phyloP scores from a whole-genome alignment of 1,284 basidiomycete genomes.

The Cystobasidium sp. region DNA sequence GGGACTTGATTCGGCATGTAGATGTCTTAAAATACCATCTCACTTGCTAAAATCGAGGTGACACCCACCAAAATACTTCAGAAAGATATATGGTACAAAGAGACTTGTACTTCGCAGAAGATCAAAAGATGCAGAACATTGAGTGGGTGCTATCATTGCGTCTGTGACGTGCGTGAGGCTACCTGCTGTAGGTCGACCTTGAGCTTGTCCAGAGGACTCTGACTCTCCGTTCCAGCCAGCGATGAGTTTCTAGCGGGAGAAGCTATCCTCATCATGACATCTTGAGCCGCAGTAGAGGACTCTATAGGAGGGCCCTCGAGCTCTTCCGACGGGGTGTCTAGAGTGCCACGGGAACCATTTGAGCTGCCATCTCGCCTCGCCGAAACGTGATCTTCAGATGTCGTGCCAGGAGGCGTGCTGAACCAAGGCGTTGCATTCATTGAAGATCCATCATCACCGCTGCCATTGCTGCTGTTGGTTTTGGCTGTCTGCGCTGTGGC shows the following conservation, averaged over 20 bases:
- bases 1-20: too few species aligned
- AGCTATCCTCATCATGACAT: not conserved
- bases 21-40: too few species aligned
- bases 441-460: slow-evolving; percentile 20
- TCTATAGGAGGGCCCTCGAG: not conserved
- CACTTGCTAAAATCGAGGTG: not conserved
- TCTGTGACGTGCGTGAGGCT: not conserved
- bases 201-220: slow-evolving; percentile 41
- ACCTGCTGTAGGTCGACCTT: slow-evolving; percentile 16
- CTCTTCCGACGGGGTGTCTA: not conserved
- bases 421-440: slow-evolving; percentile 1
- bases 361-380: not conserved
- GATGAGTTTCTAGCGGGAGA: slow-evolving; percentile 7
- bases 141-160: not conserved
- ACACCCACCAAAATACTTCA: not conserved
- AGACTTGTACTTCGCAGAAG: too few species aligned
- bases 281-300: not conserved
- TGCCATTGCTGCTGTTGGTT: slow-evolving; percentile 21
- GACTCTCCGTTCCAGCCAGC: not conserved
- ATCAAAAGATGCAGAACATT: not conserved
- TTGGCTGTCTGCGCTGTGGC: not conserved
- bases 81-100: too few species aligned
- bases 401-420: not conserved
- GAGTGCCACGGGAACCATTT: not conserved
- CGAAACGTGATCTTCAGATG: slow-evolving; percentile 3